These are phyloP conservation scores for Pythium folliculosum DNA, from an alignment of 352 stramenopile species.

Conservation along the genomic window DNA sequence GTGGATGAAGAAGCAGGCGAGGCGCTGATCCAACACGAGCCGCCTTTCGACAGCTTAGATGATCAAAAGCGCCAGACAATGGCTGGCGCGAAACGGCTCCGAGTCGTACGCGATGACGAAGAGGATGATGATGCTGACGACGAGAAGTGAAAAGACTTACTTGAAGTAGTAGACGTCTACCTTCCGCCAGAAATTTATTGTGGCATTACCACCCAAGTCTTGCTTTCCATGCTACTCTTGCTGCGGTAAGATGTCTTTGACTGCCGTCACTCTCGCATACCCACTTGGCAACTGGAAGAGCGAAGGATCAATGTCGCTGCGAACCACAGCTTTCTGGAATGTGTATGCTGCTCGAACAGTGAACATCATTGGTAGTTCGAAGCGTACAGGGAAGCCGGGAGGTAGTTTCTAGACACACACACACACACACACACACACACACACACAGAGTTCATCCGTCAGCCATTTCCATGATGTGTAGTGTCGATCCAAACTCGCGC, in stretches of 20 bases:
- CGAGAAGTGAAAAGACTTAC: background rate
- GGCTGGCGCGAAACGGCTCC: background rate
- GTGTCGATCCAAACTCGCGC: conserved; percentile 6
- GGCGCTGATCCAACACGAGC: background rate
- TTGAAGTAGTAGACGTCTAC: no score
- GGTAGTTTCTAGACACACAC: conserved; percentile 60
- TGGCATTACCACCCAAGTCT: background rate
- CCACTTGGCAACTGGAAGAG: conserved; percentile 60
- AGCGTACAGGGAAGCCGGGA: conserved; percentile 76
- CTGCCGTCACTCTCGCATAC: conserved; percentile 46
- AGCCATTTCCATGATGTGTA: background rate
- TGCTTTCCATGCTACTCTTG: background rate
- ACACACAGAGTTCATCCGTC: background rate
- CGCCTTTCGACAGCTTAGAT: background rate
- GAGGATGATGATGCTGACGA: conserved; percentile 1
- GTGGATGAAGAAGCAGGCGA: conserved; percentile 2
- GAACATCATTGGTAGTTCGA: conserved; percentile 84
- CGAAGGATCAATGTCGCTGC: conserved; percentile 43
- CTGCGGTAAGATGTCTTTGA: conserved; percentile 31
- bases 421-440: background rate
- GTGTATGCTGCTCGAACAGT: conserved; percentile 81
- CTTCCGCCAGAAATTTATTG: no score
- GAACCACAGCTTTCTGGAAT: conserved; percentile 70
- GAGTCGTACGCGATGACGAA: background rate
- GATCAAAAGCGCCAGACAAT: background rate